Conservation (phyloP, 495 filamentous ascomycete genomes). For the Trichoderma reesei region DNA sequence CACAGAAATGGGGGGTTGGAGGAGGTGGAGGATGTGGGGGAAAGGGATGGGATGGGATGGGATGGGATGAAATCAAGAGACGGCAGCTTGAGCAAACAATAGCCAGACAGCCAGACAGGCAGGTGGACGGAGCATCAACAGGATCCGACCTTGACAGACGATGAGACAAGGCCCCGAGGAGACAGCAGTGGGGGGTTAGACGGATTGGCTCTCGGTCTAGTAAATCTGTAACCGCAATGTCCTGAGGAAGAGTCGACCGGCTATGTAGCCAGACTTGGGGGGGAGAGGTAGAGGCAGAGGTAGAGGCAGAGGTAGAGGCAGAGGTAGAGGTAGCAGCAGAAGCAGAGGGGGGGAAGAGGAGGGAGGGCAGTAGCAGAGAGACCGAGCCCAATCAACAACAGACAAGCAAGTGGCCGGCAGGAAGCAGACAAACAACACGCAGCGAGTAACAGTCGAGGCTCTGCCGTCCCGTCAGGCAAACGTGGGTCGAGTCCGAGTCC, state of each 20-base stretch:
- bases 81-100: not conserved
- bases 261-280: not conserved
- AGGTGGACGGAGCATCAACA: not conserved
- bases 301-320: too few relatives aligned
- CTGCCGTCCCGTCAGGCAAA: not conserved
- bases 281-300: not conserved
- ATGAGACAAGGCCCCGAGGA: not conserved
- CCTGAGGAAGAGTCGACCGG: not conserved
- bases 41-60: too few relatives aligned
- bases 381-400: not conserved
- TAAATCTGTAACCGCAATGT: not conserved
- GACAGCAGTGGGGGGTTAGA: not conserved
- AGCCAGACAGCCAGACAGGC: too few relatives aligned
- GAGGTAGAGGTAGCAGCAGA: too few relatives aligned
- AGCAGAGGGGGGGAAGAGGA: too few relatives aligned
- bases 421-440: too few relatives aligned
- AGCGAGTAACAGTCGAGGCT: not conserved
- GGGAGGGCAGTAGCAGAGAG: too few relatives aligned
- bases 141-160: not conserved
- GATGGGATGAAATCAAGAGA: not conserved
- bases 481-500: too few relatives aligned
- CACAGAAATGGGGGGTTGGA: not conserved
- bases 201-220: not conserved
- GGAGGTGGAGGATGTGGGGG: constrained; percentile 1
- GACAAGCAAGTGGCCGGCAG: too few relatives aligned